These are phyloP conservation scores for Fistulina hepatica DNA, from an alignment of 1,284 basidiomycete species.

Conservation along the genomic window DNA sequence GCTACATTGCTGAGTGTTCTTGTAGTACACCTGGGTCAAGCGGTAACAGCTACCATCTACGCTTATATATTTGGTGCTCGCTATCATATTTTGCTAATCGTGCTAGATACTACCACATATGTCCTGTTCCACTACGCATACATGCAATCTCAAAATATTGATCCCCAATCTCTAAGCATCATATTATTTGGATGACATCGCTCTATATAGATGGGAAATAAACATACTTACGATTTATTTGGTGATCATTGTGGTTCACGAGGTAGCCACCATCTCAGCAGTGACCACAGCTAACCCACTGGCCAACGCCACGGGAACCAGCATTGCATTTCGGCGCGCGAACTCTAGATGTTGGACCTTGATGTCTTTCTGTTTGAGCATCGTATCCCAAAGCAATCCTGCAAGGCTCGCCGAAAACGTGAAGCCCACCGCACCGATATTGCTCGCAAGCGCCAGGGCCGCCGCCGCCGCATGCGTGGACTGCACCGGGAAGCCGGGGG, in stretches of 20 bases:
- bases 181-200: too few species aligned
- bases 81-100: too few species aligned
- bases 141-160: too few species aligned
- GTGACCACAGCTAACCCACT: slow-evolving; percentile 47
- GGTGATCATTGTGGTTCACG: slow-evolving; percentile 27
- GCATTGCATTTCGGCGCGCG: slow-evolving; percentile 61
- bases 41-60: too few species aligned
- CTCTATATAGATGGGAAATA: too few species aligned
- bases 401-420: slow-evolving; percentile 88
- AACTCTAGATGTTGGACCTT: slow-evolving; percentile 59
- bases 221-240: too few species aligned
- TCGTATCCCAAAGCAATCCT: slow-evolving; percentile 79
- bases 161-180: too few species aligned
- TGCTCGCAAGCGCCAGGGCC: slow-evolving; percentile 54
- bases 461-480: slow-evolving; percentile 33
- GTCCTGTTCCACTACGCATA: too few species aligned
- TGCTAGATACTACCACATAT: too few species aligned
- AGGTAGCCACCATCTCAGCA: slow-evolving; percentile 57
- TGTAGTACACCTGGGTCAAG: slow-evolving; percentile 90
- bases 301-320: slow-evolving; percentile 40
- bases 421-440: slow-evolving; percentile 88
- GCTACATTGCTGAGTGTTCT: slow-evolving; percentile 6
- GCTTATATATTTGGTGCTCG: too few species aligned
- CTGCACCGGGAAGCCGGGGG: slow-evolving; percentile 22
- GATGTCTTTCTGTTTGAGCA: slow-evolving; percentile 73